Evolutionary conservation across 331 rosid genomes (phyloP), one percentile per base, ranked within the genome.

Genomic region (Quercus phellos): DNA sequence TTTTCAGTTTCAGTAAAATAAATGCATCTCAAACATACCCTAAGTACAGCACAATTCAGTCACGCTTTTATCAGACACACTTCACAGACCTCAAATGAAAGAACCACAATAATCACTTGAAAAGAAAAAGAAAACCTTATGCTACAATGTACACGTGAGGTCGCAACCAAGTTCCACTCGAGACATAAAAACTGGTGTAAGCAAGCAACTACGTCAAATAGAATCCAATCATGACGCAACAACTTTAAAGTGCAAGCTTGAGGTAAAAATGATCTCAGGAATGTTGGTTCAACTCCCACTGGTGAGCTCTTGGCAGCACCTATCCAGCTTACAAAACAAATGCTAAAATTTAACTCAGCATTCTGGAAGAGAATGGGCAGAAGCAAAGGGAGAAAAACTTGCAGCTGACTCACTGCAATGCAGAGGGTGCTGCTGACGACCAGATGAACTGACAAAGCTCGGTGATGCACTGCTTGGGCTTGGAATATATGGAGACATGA

Each of bases 371-470:
- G 99, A 95, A 32, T 68, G 83, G 55, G 97, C 90, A 4, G 99
- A 95, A 56, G 91, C 88, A 80, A 86, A 93, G 6, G 99, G 96
- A 29, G 99, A 93, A 90, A 95, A 91, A 69, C 94, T 93, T 19
- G 99, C 84, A 21, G 96, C 96, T 51, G 98, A 95, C 84, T 82
- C 98, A 1, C 96, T 93, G 56, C 79, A 82, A 21, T 77, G 99
- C 71, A 95, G 85, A 2, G 96, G 93, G 81, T 90, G 88, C 27
- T 84, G 97, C 29, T 78, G 97, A 73, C 85, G 88, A 83, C 96
- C 90, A 56, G 96, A 91, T 53, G 97, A 91, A 59, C 90, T 84
- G 5, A 89, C 26, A 75, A 79, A 81, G 81, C 90, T 85, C 13
- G 83, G 85, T 51, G 98, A 93, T 63, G 86, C 92, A 69, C 85